phyloP scores from a whole-genome alignment of 225 moss, liverwort and hornwort genomes.

The Lunularia cruciata region DNA sequence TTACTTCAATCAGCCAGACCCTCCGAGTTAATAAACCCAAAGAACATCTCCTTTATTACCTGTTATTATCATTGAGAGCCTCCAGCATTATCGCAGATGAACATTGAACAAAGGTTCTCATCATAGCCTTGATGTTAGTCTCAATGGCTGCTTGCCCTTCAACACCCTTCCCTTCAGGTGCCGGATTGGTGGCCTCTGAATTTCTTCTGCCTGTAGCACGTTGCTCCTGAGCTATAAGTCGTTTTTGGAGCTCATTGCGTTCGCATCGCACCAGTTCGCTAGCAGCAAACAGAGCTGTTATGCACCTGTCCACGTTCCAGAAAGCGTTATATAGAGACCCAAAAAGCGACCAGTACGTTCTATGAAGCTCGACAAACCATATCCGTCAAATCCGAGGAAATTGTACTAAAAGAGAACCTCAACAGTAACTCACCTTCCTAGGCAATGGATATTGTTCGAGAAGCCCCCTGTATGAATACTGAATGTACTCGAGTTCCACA shows the following conservation, averaged over 20 bases:
- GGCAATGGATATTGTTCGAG: slow-evolving; percentile 88
- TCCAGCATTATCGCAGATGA: slow-evolving; percentile 85
- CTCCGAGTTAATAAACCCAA: too few species aligned
- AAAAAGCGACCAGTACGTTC: too few species aligned
- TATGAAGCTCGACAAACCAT: neutral
- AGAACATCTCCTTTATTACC: slow-evolving; percentile 39
- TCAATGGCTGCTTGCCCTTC: slow-evolving; percentile 76
- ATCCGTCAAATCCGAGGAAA: neutral
- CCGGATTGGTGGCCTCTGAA: slow-evolving; percentile 45
- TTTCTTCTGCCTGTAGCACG: slow-evolving; percentile 47
- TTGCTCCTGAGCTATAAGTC: slow-evolving; percentile 31
- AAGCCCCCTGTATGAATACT: slow-evolving; percentile 90
- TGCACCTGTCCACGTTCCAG: slow-evolving; percentile 64
- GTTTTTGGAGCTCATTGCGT: slow-evolving; percentile 61
- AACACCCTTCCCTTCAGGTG: slow-evolving; percentile 36
- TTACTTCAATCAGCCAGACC: too few species aligned
- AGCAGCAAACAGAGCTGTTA: slow-evolving; percentile 79
- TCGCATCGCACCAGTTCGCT: slow-evolving; percentile 80
- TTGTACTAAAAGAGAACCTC: too few species aligned
- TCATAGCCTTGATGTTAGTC: slow-evolving; percentile 63
- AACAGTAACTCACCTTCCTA: slow-evolving; percentile 81
- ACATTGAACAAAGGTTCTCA: slow-evolving; percentile 90
- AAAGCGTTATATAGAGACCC: too few species aligned
- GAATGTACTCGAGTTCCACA: slow-evolving; percentile 87
- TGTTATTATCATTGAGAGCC: slow-evolving; percentile 68